Base-by-base conservation (phyloP, 768 basidiomycete genomes). In the Cyclocybe cylindracea region DNA sequence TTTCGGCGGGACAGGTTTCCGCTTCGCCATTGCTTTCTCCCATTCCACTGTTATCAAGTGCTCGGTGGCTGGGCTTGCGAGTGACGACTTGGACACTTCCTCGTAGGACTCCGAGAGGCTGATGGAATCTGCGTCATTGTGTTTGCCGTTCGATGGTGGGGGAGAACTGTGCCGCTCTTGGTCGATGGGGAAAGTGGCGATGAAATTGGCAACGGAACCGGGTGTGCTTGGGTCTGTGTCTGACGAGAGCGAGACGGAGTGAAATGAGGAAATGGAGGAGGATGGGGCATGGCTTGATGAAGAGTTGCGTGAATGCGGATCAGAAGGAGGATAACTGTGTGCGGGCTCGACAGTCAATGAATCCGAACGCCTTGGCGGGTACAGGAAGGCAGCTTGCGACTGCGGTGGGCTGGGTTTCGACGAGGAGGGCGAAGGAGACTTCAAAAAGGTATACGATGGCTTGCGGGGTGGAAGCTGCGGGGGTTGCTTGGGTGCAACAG, bases 201-300 rank as follows among this genome's bases (percentile, higher is more conserved):
- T 73, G 62, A 71, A 69, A 49, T 75, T 70, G 40, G 74, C 60
- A 59, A 70, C 73, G 65, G 73, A 76, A 29, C 66, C 70, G 8
- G 75, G 74, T 1, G 71, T 74, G 51, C 69, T 70, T 13, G 73
- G 66, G 52, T 76, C 74, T 31, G 75, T 74, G 55, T 86, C 85
- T 6, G 86, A 87, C 1, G 89, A 91, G 13, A 91, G 77, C 1
- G 89, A 91, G 19, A 91, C 86, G 2, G 89, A 90, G 59, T 90
- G 88, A 55, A 92, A 90, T 29, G 89, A 91, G 2, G 89, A 91
- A 36, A 89, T 79, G 43, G 89, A 91, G 1, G 87, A 88, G 2
- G 78, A 79, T 4, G 81, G 78, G 4, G 72, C 78, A 63, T 91
- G 88, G 38, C 76, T 72, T 10, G 54, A 46, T 19, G 38, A 11